Evolutionary conservation across 192 early-diverging fungal species (phyloP).

Genomic region (Backusella liffmaniae): DNA sequence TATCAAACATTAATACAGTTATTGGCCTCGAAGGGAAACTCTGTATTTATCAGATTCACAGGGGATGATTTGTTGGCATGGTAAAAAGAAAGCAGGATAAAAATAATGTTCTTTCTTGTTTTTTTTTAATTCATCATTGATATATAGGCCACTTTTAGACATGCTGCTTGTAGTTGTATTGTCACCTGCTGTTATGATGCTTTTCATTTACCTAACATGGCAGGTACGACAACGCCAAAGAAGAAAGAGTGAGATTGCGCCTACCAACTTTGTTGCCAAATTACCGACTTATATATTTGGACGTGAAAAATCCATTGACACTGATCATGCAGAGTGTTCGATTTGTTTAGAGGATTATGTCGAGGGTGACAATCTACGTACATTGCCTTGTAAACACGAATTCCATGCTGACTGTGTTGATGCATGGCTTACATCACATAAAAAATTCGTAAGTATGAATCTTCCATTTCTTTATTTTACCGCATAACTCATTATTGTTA

Average conservation of each 20-base stretch:
- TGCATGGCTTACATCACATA: constrained; percentile 84
- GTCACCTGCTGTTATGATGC: constrained; percentile 79
- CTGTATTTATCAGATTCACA: constrained; percentile 30
- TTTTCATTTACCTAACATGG: constrained; percentile 74
- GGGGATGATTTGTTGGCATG: constrained; percentile 49
- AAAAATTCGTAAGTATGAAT: constrained; percentile 75
- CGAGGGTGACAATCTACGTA: constrained; percentile 76
- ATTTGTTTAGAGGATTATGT: constrained; percentile 95
- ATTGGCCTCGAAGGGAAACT: constrained; percentile 12
- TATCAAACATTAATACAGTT: constrained; percentile 61
- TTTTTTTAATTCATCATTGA: neutral
- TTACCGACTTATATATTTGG: constrained; percentile 73
- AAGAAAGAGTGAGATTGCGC: constrained; percentile 73
- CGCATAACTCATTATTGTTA: neutral
- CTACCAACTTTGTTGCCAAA: constrained; percentile 67
- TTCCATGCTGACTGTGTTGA: constrained; percentile 92
- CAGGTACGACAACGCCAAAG: constrained; percentile 70
- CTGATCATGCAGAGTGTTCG: constrained; percentile 81
- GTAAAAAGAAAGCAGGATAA: neutral
- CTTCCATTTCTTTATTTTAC: too few relatives aligned
- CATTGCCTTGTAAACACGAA: constrained; percentile 87
- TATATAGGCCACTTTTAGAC: constrained; percentile 65
- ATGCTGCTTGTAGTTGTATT: constrained; percentile 79
- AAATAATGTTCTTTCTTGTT: neutral
- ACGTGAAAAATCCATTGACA: constrained; percentile 59